Percentiles rank a stretch among this genome's conserved stretches.
Evolutionary conservation across 202 grass and related monocot genomes (phyloP).

Genomic region (Cymbopogon flexuosus): DNA sequence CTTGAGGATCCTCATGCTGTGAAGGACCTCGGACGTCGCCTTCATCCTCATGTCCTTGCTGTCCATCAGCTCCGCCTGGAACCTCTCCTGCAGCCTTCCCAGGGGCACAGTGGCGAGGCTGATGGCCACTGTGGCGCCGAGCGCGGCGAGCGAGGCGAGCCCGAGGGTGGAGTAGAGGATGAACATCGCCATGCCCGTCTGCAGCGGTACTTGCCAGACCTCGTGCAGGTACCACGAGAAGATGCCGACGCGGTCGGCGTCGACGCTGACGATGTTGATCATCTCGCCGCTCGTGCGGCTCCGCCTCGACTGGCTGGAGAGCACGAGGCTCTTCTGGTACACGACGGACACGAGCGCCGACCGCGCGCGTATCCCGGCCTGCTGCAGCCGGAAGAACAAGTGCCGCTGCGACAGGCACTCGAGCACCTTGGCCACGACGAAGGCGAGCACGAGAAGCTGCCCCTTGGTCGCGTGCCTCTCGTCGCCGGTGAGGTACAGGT

Average conservation of each 20-base stretch:
- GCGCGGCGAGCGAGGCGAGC: conserved; percentile 47
- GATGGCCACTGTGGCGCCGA: conserved; percentile 52
- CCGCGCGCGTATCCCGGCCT: conserved; percentile 47
- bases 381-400: conserved; percentile 68
- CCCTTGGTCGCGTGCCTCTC: conserved; percentile 44
- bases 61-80: conserved; percentile 69
- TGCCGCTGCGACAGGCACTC: conserved; percentile 71
- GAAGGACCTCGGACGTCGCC: conserved; percentile 61
- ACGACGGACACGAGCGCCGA: conserved; percentile 52
- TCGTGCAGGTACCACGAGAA: conserved; percentile 84
- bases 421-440: conserved; percentile 62
- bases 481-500: conserved; percentile 55
- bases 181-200: conserved; percentile 58
- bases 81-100: conserved; percentile 60
- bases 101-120: conserved; percentile 64
- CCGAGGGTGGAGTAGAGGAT: conserved; percentile 66
- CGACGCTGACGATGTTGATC: conserved; percentile 81
- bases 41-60: conserved; percentile 81
- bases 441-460: conserved; percentile 50
- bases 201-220: conserved; percentile 59
- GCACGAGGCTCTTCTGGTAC: conserved; percentile 65
- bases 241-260: conserved; percentile 48
- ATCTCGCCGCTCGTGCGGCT: conserved; percentile 68
- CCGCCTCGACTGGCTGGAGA: conserved; percentile 64
- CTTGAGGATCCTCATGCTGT: conserved; percentile 86